Conservation (phyloP, 805 yeast genomes). For the Candida sphagnicola region DNA sequence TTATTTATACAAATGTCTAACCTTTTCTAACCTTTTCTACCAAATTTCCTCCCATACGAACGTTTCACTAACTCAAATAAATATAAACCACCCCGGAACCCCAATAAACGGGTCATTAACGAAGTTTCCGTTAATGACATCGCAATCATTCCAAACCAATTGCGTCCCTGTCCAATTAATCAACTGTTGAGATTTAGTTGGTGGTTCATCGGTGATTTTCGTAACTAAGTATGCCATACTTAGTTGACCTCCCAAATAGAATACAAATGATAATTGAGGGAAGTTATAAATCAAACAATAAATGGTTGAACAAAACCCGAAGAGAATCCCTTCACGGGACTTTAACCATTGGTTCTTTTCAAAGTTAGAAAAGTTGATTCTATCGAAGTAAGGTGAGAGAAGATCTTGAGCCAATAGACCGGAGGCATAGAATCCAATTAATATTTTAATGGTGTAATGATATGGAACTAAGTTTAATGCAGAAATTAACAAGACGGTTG, state of each 20-base stretch:
- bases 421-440: conserved; percentile 46
- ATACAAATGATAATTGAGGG: conserved; percentile 45
- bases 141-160: conserved; percentile 26
- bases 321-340: conserved; percentile 51
- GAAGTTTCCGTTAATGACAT: conserved; percentile 19
- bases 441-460: conserved; percentile 27
- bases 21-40: too few species aligned
- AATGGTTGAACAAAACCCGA: conserved; percentile 52
- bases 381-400: conserved; percentile 46
- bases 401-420: conserved; percentile 42
- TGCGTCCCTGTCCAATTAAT: conserved; percentile 30
- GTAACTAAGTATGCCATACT: conserved; percentile 52
- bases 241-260: conserved; percentile 52
- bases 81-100: conserved; percentile 22
- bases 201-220: conserved; percentile 47
- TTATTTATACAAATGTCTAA: too few species aligned
- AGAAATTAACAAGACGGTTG: conserved; percentile 36
- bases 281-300: conserved; percentile 35
- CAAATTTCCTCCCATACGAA: not conserved
- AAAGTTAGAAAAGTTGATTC: conserved; percentile 40
- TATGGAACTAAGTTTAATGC: conserved; percentile 31
- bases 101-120: conserved; percentile 14
- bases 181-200: conserved; percentile 17
- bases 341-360: conserved; percentile 47
- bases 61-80: conserved; percentile 4